Evolutionary conservation across 371 early-diverging fungal genomes (phyloP).

Genomic region (Batkoa obscura): DNA sequence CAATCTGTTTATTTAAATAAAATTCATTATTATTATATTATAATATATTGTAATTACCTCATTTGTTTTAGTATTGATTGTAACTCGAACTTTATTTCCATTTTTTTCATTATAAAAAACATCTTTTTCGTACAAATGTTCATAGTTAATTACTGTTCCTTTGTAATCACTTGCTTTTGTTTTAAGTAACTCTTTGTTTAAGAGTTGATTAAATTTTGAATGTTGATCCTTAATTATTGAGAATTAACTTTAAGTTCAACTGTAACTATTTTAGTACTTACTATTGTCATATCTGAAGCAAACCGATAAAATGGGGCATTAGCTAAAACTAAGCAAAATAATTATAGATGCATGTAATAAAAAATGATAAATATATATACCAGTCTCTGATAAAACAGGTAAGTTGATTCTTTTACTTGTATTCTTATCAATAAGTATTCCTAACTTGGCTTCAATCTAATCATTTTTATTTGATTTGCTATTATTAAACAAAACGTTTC

Average conservation of each 20-base stretch:
- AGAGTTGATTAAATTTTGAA: neutral
- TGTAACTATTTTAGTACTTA: neutral
- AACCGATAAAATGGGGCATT: neutral
- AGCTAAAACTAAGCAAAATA: neutral
- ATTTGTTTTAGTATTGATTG: neutral
- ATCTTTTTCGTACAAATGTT: conserved; percentile 2
- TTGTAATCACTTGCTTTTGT: neutral
- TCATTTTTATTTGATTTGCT: neutral
- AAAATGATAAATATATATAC: neutral
- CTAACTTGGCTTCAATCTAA: neutral
- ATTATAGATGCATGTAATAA: too few relatives aligned
- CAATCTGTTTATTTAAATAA: neutral
- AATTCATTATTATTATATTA: too few relatives aligned
- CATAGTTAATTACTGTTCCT: neutral
- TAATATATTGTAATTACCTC: neutral
- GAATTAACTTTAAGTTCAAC: neutral
- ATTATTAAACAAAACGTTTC: neutral
- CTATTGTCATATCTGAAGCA: neutral
- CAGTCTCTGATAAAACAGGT: neutral
- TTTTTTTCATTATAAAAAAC: neutral
- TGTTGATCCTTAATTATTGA: neutral
- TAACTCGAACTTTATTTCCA: neutral
- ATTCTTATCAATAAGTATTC: neutral
- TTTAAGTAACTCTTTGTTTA: neutral
- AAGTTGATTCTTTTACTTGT: neutral